phyloP scores from a whole-genome alignment of 2,329 filamentous ascomycete genomes.

The Claviceps cyperi region DNA sequence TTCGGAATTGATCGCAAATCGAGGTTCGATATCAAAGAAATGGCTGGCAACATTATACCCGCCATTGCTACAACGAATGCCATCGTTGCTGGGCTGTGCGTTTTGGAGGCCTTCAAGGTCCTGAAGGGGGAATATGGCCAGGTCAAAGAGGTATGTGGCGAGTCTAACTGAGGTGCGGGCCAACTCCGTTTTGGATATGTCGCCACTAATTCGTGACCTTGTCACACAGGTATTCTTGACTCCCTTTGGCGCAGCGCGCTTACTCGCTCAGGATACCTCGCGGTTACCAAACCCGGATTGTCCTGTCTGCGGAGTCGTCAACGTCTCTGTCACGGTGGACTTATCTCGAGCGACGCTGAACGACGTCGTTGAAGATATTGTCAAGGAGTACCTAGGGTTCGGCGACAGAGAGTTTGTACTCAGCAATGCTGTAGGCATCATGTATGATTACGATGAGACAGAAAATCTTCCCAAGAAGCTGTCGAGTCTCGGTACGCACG shows the following conservation, averaged over 20 bases:
- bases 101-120: constrained; percentile 85
- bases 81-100: constrained; percentile 84
- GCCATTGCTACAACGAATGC: constrained; percentile 97
- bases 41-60: constrained; percentile 98
- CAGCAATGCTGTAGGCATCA: constrained; percentile 56
- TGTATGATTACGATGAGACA: constrained; percentile 82
- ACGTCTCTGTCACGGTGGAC: constrained; percentile 54
- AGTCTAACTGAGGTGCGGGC: neutral
- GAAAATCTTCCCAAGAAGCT: constrained; percentile 75
- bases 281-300: constrained; percentile 65
- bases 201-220: constrained; percentile 1
- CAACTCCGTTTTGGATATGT: neutral
- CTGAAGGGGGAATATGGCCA: constrained; percentile 55
- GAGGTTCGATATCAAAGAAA: constrained; percentile 95
- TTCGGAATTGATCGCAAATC: constrained; percentile 82
- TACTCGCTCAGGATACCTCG: constrained; percentile 42
- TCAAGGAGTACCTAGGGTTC: constrained; percentile 59
- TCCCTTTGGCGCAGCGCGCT: constrained; percentile 42
- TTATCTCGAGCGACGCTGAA: constrained; percentile 57
- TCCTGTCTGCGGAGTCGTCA: constrained; percentile 64
- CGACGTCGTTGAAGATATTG: constrained; percentile 62
- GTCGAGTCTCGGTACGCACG: constrained; percentile 48
- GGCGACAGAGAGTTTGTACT: constrained; percentile 65
- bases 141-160: constrained; percentile 52
- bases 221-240: constrained; percentile 57